phyloP scores from a whole-genome alignment of 2,329 filamentous ascomycete genomes.

The Cladosporium sp. region DNA sequence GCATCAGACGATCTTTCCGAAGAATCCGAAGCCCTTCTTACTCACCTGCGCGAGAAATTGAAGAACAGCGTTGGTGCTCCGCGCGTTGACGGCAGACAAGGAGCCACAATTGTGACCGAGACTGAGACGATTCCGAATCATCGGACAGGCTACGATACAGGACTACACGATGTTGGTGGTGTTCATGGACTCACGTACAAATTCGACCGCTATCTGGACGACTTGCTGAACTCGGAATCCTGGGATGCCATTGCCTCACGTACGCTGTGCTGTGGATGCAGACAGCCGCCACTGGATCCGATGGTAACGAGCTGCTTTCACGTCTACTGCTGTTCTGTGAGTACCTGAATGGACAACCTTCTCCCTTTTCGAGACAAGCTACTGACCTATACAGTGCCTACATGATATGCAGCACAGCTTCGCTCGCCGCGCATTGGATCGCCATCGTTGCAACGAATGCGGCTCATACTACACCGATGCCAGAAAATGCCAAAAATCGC shows the following conservation, averaged over 20 bases:
- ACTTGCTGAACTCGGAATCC: not conserved
- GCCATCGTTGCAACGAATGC: slow-evolving; percentile 41
- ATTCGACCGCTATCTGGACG: not conserved
- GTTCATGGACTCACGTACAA: slow-evolving; percentile 4
- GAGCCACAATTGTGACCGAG: not conserved
- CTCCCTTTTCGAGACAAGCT: no score
- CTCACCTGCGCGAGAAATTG: not conserved
- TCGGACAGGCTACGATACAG: not conserved
- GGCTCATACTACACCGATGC: slow-evolving; percentile 32
- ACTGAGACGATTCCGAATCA: not conserved
- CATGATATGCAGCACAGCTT: slow-evolving; percentile 35
- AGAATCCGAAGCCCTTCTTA: not conserved
- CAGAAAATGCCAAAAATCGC: slow-evolving; percentile 26
- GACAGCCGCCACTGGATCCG: slow-evolving; percentile 41
- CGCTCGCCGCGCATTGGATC: slow-evolving; percentile 29
- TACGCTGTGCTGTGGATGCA: slow-evolving; percentile 49
- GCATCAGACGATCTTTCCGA: not conserved
- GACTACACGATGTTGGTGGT: not conserved
- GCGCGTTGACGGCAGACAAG: not conserved
- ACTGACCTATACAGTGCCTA: slow-evolving; percentile 43
- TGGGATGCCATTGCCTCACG: slow-evolving; percentile 24
- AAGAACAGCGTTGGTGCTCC: slow-evolving; percentile 25
- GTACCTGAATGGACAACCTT: no score
- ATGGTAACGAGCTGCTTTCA: slow-evolving; percentile 57
- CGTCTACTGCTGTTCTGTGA: slow-evolving; percentile 51